Evolutionary conservation across 148 eudicot species (phyloP), one percentile per base, ranked within the genome.

Genomic region (Amaranthus palmeri): DNA sequence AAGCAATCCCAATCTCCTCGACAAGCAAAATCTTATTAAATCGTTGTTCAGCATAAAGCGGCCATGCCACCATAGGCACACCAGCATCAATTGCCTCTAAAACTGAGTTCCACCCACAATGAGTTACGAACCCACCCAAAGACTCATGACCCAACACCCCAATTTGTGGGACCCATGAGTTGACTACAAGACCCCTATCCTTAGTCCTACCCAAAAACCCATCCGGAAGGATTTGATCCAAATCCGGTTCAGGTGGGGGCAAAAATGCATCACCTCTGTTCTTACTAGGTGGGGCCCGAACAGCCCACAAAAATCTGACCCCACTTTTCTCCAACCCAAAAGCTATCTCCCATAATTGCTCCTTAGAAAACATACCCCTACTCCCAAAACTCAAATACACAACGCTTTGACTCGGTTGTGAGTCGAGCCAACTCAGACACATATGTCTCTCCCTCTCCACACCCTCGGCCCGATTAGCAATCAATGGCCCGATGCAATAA

Each of bases 101-200:
- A 9, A 54, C 69, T 17, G 90, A 86, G 77, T 84, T 86, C 90
- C 90, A 87, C 49, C 88, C 90, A 15, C 88, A 87, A 25, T 84
- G 87, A 1, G 83, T 82, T 78, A 84, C 84, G 54, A 87, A 87
- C 36, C 88, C 88, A 4, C 90, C 88, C 14, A 84, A 76, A 0
- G 88, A 71, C 12, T 52, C 68, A 11, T 82, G 88, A 6, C 25
- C 43, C 55, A 87, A 54, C 40, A 85, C 71, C 7, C 46, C 81
- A 49, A 72, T 65, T 51, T 85, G 88, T 5, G 86, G 86, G 1
- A 79, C 86, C 88, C 90, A 87, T 18, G 79, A 76, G 58, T 78
- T 84, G 44, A 67, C 71, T 54, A 86, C 84, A 2, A 84, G 68
- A 2, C 87, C 90, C 52, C 62, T 76, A 4, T 69, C 79, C 17